Percentiles rank a stretch among this genome's conserved stretches.
These are phyloP conservation scores for Athelia psychrophila DNA, from an alignment of 1,284 basidiomycete species.

Conservation along the genomic window DNA sequence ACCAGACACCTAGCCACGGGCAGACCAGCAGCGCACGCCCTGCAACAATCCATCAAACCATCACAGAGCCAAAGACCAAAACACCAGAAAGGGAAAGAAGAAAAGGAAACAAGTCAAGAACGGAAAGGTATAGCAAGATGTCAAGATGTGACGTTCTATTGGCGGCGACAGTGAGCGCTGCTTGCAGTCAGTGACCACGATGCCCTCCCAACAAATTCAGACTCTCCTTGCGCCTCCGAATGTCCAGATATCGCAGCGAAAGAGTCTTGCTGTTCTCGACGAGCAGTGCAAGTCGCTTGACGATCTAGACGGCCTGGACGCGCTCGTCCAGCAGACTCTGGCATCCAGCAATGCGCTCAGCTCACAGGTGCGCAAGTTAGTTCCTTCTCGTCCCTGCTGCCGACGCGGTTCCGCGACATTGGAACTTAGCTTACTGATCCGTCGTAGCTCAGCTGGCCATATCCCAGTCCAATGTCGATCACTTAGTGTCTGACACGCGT, in stretches of 20 bases:
- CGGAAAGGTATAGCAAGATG: too few relatives aligned
- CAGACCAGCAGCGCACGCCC: too few relatives aligned
- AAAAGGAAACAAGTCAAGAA: too few relatives aligned
- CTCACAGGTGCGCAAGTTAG: constrained; percentile 45
- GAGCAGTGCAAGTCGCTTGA: constrained; percentile 41
- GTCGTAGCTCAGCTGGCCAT: constrained; percentile 55
- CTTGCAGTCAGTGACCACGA: constrained; percentile 16
- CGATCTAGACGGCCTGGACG: constrained; percentile 44
- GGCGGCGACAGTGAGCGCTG: too few relatives aligned
- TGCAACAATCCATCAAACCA: too few relatives aligned
- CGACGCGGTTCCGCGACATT: neutral
- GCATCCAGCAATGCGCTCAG: constrained; percentile 34
- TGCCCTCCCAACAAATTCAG: constrained; percentile 51
- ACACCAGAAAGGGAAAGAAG: too few relatives aligned
- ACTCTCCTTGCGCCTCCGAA: constrained; percentile 47
- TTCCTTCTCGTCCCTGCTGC: neutral
- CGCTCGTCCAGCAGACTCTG: constrained; percentile 33
- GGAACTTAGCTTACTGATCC: constrained; percentile 24
- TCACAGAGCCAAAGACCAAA: too few relatives aligned
- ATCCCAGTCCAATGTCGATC: constrained; percentile 46
- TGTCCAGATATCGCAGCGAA: constrained; percentile 34
- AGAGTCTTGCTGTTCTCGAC: constrained; percentile 45
- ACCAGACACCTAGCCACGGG: too few relatives aligned
- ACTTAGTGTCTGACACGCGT: constrained; percentile 43
- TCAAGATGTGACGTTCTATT: too few relatives aligned